Percentiles rank a stretch among this genome's conserved stretches.
These are phyloP conservation scores for Eimeria maxima DNA, from an alignment of 169 alveolate species.

Conservation along the genomic window DNA sequence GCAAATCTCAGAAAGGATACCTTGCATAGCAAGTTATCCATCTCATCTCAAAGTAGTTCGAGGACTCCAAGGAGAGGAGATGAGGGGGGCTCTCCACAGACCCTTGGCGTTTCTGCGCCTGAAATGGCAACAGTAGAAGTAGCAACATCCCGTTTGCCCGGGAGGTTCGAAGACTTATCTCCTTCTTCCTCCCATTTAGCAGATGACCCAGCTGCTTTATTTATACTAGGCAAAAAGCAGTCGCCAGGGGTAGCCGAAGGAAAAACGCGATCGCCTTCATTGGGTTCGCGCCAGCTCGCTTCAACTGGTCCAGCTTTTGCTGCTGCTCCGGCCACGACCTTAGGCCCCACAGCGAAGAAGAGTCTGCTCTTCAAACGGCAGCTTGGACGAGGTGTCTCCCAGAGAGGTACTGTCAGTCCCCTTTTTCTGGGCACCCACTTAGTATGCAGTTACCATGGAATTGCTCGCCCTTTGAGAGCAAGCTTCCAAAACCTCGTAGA, in stretches of 20 bases:
- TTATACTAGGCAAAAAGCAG: constrained; percentile 6
- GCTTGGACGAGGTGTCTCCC: not conserved
- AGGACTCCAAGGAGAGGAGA: not conserved
- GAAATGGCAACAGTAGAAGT: not conserved
- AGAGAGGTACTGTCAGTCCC: not conserved
- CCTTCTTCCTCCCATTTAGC: constrained; percentile 9
- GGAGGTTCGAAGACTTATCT: constrained; percentile 5
- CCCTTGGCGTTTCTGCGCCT: not conserved
- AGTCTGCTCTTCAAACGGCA: not conserved
- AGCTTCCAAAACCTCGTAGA: not conserved
- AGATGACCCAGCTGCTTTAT: constrained; percentile 10
- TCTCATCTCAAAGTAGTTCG: not conserved
- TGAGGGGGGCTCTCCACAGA: not conserved
- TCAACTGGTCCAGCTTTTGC: not conserved
- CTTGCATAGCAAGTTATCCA: not conserved
- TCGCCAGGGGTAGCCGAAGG: not conserved
- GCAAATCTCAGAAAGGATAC: not conserved
- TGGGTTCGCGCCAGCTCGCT: not conserved
- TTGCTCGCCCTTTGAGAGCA: not conserved
- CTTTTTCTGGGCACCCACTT: not conserved
- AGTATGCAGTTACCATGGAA: not conserved
- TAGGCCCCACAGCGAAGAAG: not conserved
- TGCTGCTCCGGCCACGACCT: not conserved
- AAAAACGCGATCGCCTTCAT: not conserved
- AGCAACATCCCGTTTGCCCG: not conserved